Base-by-base conservation (phyloP, 768 basidiomycete species). In the Suillus spraguei region DNA sequence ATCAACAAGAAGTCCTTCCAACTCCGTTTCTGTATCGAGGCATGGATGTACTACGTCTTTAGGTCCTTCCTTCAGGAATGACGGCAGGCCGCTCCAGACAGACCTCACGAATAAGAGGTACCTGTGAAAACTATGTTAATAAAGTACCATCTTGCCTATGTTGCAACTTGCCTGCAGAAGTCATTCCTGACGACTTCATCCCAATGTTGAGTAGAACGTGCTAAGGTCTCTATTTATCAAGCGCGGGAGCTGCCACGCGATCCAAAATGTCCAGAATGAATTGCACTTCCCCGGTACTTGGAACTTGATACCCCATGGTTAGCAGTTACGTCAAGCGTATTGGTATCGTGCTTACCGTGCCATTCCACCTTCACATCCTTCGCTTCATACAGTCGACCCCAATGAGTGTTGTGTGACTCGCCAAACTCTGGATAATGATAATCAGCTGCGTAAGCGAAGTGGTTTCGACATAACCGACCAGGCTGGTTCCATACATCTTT, bases 321-420 rank as follows among this genome's bases (percentile, higher is more conserved):
- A 17, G 81, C n/a, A n/a, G 2, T 4, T 32, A 28, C 41, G 39
- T 28, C 46, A 8, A 20, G 39, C 11, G 17, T 4, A 22, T 20
- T 32, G 17, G 58, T 60, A 6, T 46, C 49, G 41, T 32, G 68
- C 82, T 53, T 69, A 91, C 91, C 85, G 72, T 97, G 95, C 96
- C 96, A 99, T 63, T 93, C 87, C 41, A 95, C 83, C 62, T 86
- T 82, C 58, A 95, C 89, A 61, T 97, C 92, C 68, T 89, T 81
- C 5, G 89, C 78, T 62, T 91, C 86, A 74, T 90, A 93, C 36
- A 92, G 76, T 56, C 83, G 84, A 9, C 95, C 96, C 96, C 96
- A 97, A 52, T 85, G 82, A 13, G 80, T 76, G 64, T 83, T 86
- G 67, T 91, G 89, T 53, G 82, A 80, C 47, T 78, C 79, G 69